Evolutionary conservation across 768 basidiomycete species (phyloP).

Genomic region (Tricholoma hemisulphureum): DNA sequence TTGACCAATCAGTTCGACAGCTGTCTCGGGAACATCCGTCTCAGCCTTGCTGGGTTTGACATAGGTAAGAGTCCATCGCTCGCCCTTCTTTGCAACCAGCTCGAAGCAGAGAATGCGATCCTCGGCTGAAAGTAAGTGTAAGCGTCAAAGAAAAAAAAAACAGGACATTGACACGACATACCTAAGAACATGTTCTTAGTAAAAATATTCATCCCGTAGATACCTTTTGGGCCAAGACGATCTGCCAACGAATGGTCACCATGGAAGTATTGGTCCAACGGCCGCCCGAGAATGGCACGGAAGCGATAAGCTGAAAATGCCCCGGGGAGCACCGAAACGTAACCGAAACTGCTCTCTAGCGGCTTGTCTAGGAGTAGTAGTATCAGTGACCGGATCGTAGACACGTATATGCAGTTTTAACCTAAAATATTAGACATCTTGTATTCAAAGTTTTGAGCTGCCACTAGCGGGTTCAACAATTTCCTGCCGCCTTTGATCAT

Average conservation of each 20-base stretch:
- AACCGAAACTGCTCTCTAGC: slow-evolving; percentile 92
- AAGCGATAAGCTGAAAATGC: slow-evolving; percentile 97
- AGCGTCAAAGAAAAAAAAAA: background rate
- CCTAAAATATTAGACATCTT: slow-evolving; percentile 98
- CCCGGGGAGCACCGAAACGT: slow-evolving; percentile 92
- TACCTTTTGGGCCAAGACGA: slow-evolving; percentile 89
- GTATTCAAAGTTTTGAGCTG: slow-evolving; percentile 97
- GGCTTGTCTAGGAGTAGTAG: slow-evolving; percentile 66
- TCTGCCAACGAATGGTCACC: slow-evolving; percentile 89
- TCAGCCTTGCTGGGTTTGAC: slow-evolving; percentile 97
- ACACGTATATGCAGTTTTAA: slow-evolving; percentile 17
- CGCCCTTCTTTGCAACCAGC: slow-evolving; percentile 85
- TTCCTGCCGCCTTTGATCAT: slow-evolving; percentile 94
- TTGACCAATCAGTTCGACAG: slow-evolving; percentile 90
- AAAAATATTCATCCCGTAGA: slow-evolving; percentile 96
- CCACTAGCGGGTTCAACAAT: slow-evolving; percentile 87
- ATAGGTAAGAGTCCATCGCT: slow-evolving; percentile 83
- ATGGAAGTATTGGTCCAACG: slow-evolving; percentile 83
- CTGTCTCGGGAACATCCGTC: slow-evolving; percentile 94
- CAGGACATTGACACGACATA: slow-evolving; percentile 9
- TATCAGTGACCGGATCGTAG: background rate
- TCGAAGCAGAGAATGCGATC: slow-evolving; percentile 98
- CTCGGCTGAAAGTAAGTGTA: slow-evolving; percentile 51
- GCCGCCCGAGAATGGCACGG: slow-evolving; percentile 87
- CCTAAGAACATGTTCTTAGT: slow-evolving; percentile 79